Evolutionary conservation across 176 grass and related monocot genomes (phyloP).

Genomic region (Elymus sibiricus): DNA sequence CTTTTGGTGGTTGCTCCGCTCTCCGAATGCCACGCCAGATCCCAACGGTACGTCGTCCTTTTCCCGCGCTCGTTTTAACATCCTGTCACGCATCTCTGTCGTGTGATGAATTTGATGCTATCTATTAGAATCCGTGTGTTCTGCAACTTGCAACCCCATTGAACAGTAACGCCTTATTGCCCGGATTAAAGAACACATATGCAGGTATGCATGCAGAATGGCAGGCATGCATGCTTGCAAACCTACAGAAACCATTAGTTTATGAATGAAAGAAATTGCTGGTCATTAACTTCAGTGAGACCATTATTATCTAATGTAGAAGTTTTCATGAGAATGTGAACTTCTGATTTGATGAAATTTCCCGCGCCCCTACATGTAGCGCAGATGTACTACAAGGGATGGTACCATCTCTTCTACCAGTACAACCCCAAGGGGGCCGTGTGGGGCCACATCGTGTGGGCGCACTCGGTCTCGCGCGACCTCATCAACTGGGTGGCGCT

Average conservation of each 20-base stretch:
- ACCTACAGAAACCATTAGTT: background rate
- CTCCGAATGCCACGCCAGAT: too few relatives aligned
- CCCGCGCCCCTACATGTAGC: slow-evolving; percentile 18
- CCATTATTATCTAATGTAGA: background rate
- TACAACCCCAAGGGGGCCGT: slow-evolving; percentile 62
- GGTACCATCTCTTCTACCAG: slow-evolving; percentile 75
- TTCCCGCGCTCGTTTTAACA: too few relatives aligned
- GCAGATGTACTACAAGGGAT: slow-evolving; percentile 64
- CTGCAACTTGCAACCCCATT: background rate
- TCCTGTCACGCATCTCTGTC: background rate
- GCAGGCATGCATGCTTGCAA: background rate
- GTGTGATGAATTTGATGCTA: background rate
- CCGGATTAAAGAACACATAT: background rate
- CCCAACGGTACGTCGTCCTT: too few relatives aligned
- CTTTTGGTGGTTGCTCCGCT: too few relatives aligned
- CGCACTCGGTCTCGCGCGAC: slow-evolving; percentile 57
- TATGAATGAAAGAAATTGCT: background rate
- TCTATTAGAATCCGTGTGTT: background rate
- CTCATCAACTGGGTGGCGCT: slow-evolving; percentile 71
- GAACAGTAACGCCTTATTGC: background rate
- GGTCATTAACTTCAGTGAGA: background rate
- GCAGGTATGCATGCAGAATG: background rate
- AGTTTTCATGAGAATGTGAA: background rate
- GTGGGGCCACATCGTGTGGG: slow-evolving; percentile 70
- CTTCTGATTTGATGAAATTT: background rate